A percentile compares a stretch with the other conserved stretches of the same genome.
These are phyloP conservation scores for Plasmodium blacklocki DNA, from an alignment of 169 alveolate species.

Conservation along the genomic window DNA sequence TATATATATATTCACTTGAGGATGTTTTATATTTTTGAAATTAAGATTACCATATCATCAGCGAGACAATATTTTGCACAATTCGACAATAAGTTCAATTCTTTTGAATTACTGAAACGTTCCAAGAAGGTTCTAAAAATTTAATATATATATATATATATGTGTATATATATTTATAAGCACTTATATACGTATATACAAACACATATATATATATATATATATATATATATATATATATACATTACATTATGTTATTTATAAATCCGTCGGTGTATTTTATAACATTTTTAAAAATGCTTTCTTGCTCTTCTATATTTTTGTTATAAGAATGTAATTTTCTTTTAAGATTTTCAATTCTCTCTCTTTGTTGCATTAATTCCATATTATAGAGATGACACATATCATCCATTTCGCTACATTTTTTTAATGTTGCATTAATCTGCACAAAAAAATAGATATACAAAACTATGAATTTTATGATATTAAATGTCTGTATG, in stretches of 20 bases:
- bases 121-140: slow-evolving; percentile 40
- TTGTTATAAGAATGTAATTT: slow-evolving; percentile 49
- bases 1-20: no score
- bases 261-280: slow-evolving; percentile 57
- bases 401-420: slow-evolving; percentile 60
- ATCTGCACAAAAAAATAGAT: slow-evolving; percentile 21
- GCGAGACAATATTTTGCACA: slow-evolving; percentile 51
- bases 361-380: slow-evolving; percentile 66
- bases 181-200: background rate
- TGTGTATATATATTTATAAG: background rate
- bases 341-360: slow-evolving; percentile 46
- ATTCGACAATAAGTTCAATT: slow-evolving; percentile 2
- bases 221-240: background rate
- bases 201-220: background rate
- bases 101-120: slow-evolving; percentile 37
- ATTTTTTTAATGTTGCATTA: slow-evolving; percentile 42
- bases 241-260: slow-evolving; percentile 45
- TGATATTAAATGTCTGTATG: no score
- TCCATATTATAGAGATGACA: slow-evolving; percentile 29
- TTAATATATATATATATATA: background rate
- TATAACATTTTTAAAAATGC: slow-evolving; percentile 28
- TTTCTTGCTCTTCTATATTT: slow-evolving; percentile 58
- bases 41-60: slow-evolving; percentile 28
- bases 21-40: no score
- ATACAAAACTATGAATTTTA: no score